Conservation (phyloP, 2,329 filamentous ascomycete genomes). For the Penicillium vulpinum region DNA sequence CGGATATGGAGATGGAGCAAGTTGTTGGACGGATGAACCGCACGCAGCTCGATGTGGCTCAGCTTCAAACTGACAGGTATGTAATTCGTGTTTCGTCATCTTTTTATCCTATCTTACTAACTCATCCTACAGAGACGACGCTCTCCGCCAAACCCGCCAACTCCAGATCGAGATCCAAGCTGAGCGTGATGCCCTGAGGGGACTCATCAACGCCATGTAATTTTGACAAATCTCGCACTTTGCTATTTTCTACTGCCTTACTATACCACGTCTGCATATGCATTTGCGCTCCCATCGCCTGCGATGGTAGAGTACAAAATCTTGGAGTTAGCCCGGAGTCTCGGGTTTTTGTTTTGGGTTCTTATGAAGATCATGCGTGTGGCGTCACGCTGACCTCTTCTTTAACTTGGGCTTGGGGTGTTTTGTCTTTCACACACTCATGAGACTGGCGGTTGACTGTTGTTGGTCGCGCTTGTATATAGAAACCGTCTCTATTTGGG, state of each 20-base stretch:
- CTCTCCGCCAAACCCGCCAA: constrained; percentile 67
- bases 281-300: constrained; percentile 15
- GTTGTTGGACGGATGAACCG: constrained; percentile 79
- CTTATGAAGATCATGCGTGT: constrained; percentile 9
- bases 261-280: constrained; percentile 27
- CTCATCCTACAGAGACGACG: constrained; percentile 60
- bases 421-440: constrained; percentile 2
- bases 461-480: constrained; percentile 20
- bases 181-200: constrained; percentile 62
- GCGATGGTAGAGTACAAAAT: constrained; percentile 12
- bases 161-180: constrained; percentile 67
- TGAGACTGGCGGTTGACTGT: constrained; percentile 4
- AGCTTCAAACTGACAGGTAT: constrained; percentile 62
- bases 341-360: constrained; percentile 5
- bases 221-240: background rate
- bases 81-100: constrained; percentile 8
- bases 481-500: constrained; percentile 10
- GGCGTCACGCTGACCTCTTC: constrained; percentile 13
- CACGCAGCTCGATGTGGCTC: constrained; percentile 79
- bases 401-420: constrained; percentile 1
- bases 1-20: constrained; percentile 79
- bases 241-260: constrained; percentile 8
- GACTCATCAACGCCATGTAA: constrained; percentile 39
- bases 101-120: constrained; percentile 21
- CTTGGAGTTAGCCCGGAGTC: constrained; percentile 19